Conservation (phyloP, 2,329 filamentous ascomycete species). For the Cladophialophora carrionii region DNA sequence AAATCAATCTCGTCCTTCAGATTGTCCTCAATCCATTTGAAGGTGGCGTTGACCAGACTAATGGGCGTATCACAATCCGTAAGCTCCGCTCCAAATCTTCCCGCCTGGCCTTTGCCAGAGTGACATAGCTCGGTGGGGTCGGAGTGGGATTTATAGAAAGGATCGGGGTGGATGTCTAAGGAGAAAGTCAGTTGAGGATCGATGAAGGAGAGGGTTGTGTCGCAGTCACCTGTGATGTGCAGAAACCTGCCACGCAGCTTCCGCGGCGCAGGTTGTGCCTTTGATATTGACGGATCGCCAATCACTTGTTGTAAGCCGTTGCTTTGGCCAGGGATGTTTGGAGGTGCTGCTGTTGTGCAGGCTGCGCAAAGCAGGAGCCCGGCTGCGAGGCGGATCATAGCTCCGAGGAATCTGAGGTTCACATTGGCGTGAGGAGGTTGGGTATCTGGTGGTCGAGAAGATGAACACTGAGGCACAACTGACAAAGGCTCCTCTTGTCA, state of each 20-base stretch:
- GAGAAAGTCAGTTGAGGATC: slow-evolving; percentile 22
- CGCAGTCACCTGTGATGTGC: slow-evolving; percentile 74
- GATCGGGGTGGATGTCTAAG: slow-evolving; percentile 90
- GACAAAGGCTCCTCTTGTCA: not conserved
- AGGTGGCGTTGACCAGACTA: slow-evolving; percentile 81
- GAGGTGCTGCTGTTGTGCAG: slow-evolving; percentile 31
- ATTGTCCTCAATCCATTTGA: slow-evolving; percentile 82
- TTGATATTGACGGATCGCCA: slow-evolving; percentile 7
- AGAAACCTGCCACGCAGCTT: slow-evolving; percentile 74
- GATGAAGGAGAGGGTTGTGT: not conserved
- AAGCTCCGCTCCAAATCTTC: slow-evolving; percentile 80
- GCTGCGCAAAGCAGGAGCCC: slow-evolving; percentile 36
- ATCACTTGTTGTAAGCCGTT: slow-evolving; percentile 20
- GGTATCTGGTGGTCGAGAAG: not conserved
- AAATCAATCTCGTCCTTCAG: slow-evolving; percentile 82
- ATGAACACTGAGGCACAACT: not conserved
- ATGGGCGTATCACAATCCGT: slow-evolving; percentile 86
- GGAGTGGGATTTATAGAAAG: slow-evolving; percentile 78
- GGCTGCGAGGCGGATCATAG: slow-evolving; percentile 35
- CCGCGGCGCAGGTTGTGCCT: slow-evolving; percentile 22
- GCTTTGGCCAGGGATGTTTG: slow-evolving; percentile 12
- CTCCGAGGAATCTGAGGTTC: not conserved
- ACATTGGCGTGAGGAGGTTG: not conserved
- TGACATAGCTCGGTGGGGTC: slow-evolving; percentile 74
- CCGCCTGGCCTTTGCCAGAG: slow-evolving; percentile 67